Conservation (phyloP, 805 yeast genomes). For the Candida stauntonica region DNA sequence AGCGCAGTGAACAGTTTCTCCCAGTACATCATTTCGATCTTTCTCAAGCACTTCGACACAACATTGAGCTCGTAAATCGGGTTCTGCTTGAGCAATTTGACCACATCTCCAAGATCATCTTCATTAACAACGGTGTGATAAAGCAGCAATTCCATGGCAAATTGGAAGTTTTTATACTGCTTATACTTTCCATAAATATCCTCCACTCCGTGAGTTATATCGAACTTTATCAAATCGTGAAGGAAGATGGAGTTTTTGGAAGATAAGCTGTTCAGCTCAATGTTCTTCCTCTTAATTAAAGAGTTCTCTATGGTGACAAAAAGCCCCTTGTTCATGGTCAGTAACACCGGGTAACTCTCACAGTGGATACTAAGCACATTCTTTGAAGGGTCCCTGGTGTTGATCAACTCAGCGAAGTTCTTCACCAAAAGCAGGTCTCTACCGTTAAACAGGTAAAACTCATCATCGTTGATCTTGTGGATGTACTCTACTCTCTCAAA, state of each 20-base stretch:
- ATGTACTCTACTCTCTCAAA: slow-evolving; percentile 26
- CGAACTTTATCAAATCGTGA: slow-evolving; percentile 43
- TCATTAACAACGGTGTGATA: slow-evolving; percentile 31
- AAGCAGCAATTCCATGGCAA: slow-evolving; percentile 43
- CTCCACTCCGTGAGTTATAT: slow-evolving; percentile 24
- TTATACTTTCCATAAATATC: slow-evolving; percentile 23
- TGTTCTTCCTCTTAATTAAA: slow-evolving; percentile 26
- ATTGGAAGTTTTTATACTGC: slow-evolving; percentile 35
- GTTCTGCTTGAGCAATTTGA: slow-evolving; percentile 22
- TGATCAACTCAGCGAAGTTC: slow-evolving; percentile 13
- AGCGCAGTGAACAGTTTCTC: slow-evolving; percentile 35
- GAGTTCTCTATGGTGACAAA: slow-evolving; percentile 40
- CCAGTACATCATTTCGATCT: slow-evolving; percentile 49
- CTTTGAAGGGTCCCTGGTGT: slow-evolving; percentile 7
- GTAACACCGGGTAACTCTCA: slow-evolving; percentile 27
- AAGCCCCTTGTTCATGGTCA: slow-evolving; percentile 29
- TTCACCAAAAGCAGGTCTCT: slow-evolving; percentile 28
- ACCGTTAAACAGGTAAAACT: slow-evolving; percentile 37
- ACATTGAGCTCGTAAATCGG: slow-evolving; percentile 27
- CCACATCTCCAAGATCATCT: slow-evolving; percentile 17
- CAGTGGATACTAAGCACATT: slow-evolving; percentile 27
- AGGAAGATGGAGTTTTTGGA: slow-evolving; percentile 39
- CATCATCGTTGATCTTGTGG: slow-evolving; percentile 22
- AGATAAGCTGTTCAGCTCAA: slow-evolving; percentile 31
- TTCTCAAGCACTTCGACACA: slow-evolving; percentile 45